Percentiles rank a stretch among this genome's conserved stretches.
Evolutionary conservation across 331 rosid genomes (phyloP).

Genomic region (Quercus phellos): DNA sequence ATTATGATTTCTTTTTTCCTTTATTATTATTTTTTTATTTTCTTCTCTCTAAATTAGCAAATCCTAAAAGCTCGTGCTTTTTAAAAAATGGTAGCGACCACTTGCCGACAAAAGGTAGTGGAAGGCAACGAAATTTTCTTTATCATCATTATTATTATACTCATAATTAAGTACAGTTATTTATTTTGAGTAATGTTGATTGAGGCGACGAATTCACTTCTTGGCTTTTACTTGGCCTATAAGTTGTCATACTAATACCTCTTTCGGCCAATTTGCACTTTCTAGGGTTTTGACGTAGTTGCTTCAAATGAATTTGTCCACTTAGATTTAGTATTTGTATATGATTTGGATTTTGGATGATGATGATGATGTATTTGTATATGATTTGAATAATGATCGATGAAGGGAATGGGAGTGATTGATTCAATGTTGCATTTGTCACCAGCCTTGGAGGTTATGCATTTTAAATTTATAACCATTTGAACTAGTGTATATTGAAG

Average conservation of each 20-base stretch:
- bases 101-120: constrained; percentile 18
- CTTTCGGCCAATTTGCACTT: neutral
- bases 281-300: neutral
- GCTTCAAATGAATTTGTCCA: neutral
- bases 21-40: neutral
- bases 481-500: too few species aligned
- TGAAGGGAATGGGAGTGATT: neutral
- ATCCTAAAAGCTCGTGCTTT: neutral
- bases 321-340: neutral
- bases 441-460: too few species aligned
- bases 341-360: neutral
- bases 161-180: too few species aligned
- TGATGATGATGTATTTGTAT: neutral
- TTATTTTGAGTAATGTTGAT: too few species aligned
- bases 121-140: neutral
- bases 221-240: constrained; percentile 11
- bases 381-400: neutral
- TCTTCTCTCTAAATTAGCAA: neutral
- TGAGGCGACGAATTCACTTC: neutral
- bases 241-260: too few species aligned
- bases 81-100: neutral
- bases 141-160: too few species aligned
- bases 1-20: neutral
- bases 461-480: too few species aligned
- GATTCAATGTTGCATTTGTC: too few species aligned